These are phyloP conservation scores for Lactifluus subvellereus DNA, from an alignment of 768 basidiomycete genomes.

Conservation along the genomic window DNA sequence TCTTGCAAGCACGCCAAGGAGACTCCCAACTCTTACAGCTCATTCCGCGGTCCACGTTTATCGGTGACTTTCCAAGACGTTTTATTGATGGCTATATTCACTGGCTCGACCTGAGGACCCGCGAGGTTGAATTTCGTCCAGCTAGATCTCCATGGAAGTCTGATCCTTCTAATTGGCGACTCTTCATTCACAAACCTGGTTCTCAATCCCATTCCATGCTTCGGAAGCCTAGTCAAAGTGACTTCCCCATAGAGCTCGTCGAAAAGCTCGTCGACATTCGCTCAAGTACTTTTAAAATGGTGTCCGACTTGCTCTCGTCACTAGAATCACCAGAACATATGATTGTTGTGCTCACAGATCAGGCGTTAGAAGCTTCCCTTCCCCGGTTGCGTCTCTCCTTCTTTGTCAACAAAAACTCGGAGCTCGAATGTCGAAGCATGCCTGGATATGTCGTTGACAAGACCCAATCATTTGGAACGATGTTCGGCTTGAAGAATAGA, in stretches of 20 bases:
- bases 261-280: slow-evolving; percentile 12
- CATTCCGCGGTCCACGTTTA: no score
- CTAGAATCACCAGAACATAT: not conserved
- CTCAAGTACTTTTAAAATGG: not conserved
- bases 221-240: no score
- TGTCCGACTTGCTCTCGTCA: not conserved
- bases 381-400: no score
- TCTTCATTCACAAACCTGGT: not conserved
- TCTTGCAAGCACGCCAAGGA: not conserved
- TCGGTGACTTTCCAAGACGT: no score
- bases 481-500: slow-evolving; percentile 38
- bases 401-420: no score
- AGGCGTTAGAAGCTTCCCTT: not conserved
- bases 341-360: not conserved
- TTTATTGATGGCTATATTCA: no score
- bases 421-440: no score
- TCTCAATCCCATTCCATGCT: no score
- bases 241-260: not conserved
- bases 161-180: slow-evolving; percentile 30
- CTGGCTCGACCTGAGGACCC: no score
- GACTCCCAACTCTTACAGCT: no score
- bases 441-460: no score
- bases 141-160: slow-evolving; percentile 28
- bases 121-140: no score
- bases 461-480: slow-evolving; percentile 33